phyloP scores from a whole-genome alignment of 768 basidiomycete genomes.

The Suillus decipiens region DNA sequence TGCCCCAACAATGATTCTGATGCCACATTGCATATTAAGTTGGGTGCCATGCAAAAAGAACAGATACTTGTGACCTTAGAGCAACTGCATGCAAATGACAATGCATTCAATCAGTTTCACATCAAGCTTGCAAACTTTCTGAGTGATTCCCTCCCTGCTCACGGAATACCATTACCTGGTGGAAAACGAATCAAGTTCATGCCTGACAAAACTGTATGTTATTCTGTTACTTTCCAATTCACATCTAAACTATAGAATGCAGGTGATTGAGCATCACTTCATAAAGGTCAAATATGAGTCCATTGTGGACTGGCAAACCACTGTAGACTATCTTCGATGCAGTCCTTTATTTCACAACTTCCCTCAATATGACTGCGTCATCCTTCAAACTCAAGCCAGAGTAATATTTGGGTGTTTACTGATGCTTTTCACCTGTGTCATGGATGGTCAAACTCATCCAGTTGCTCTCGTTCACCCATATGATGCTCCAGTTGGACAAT shows the following conservation, averaged over 20 bases:
- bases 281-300: slow-evolving; percentile 31
- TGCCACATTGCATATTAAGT: slow-evolving; percentile 5
- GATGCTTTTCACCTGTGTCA: too few species aligned
- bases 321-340: slow-evolving; percentile 30
- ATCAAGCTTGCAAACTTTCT: slow-evolving; percentile 10
- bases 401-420: neutral
- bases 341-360: slow-evolving; percentile 30
- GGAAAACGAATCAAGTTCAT: too few species aligned
- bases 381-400: slow-evolving; percentile 21
- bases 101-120: slow-evolving; percentile 5
- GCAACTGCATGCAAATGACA: slow-evolving; percentile 6
- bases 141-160: neutral
- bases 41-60: slow-evolving; percentile 5
- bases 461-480: slow-evolving; percentile 21
- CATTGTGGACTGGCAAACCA: slow-evolving; percentile 28
- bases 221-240: neutral
- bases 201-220: too few species aligned
- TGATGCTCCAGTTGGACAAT: slow-evolving; percentile 15
- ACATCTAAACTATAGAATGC: neutral
- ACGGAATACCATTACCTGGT: too few species aligned
- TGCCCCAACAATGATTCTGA: neutral
- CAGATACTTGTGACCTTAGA: slow-evolving; percentile 5
- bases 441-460: too few species aligned
- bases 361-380: slow-evolving; percentile 31
- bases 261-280: slow-evolving; percentile 29